These are phyloP conservation scores for Eucalyptus sideroxylon DNA, from an alignment of 345 rosid genomes.

Conservation along the genomic window DNA sequence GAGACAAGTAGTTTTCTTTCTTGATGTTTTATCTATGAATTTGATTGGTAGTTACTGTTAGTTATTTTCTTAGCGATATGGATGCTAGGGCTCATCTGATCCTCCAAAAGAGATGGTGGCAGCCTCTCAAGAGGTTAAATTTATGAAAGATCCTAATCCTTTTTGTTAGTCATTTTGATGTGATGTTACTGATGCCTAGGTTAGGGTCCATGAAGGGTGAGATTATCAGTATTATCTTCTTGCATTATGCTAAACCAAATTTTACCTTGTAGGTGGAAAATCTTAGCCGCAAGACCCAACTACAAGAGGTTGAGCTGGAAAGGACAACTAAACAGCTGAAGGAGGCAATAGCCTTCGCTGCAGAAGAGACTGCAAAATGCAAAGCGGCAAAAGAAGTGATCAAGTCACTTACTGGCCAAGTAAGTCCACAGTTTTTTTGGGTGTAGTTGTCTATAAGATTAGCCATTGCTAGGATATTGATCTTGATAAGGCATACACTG, in stretches of 20 bases:
- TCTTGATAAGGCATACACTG: not conserved
- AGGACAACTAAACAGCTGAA: constrained; percentile 77
- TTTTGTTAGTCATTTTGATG: not conserved
- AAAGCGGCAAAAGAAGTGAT: constrained; percentile 99
- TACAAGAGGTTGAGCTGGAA: constrained; percentile 89
- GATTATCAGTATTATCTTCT: not conserved
- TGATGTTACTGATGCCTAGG: not conserved
- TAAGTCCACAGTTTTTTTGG: constrained; percentile 15
- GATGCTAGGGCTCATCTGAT: not conserved
- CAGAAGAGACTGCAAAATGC: constrained; percentile 87
- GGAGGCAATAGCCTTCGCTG: constrained; percentile 80
- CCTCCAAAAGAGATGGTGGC: not conserved
- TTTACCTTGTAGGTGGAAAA: constrained; percentile 56
- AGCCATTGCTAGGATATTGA: not conserved
- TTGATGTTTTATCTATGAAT: not conserved
- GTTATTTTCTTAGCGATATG: not conserved
- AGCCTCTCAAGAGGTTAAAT: not conserved
- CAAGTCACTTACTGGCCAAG: constrained; percentile 95
- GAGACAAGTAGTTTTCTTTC: not conserved
- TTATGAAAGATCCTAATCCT: not conserved
- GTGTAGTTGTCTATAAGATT: not conserved
- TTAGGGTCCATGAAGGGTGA: not conserved
- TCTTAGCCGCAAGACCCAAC: constrained; percentile 73
- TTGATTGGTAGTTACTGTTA: not conserved
- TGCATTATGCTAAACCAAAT: not conserved